Conservation (phyloP, 306 rosid species). For the Sphenostylis stenocarpa region DNA sequence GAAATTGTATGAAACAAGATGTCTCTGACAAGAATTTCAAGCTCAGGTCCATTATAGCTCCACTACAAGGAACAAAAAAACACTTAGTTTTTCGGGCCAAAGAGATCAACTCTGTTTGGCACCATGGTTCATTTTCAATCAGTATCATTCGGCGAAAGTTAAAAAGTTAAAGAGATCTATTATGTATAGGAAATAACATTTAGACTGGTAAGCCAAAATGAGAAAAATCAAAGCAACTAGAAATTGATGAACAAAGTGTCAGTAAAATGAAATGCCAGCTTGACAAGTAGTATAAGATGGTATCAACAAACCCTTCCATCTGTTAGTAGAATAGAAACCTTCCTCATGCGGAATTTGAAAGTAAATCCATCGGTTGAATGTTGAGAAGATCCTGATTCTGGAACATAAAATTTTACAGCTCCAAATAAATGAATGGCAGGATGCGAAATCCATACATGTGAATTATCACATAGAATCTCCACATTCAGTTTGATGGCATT, state of each 20-base stretch:
- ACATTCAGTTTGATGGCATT: slow-evolving; percentile 36
- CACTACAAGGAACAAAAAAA: slow-evolving; percentile 50
- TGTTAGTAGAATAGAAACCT: slow-evolving; percentile 72
- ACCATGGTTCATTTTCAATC: neutral
- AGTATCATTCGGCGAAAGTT: neutral
- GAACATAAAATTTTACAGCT: slow-evolving; percentile 46
- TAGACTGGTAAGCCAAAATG: neutral
- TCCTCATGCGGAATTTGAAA: slow-evolving; percentile 56
- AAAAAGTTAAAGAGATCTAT: neutral
- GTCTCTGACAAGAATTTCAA: slow-evolving; percentile 71
- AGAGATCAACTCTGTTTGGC: neutral
- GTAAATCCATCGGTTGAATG: slow-evolving; percentile 41
- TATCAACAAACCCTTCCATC: slow-evolving; percentile 79
- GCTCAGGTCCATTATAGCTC: slow-evolving; percentile 82
- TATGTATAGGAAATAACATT: neutral
- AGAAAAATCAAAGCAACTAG: neutral
- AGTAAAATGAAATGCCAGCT: neutral
- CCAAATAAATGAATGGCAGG: slow-evolving; percentile 62
- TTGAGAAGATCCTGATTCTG: slow-evolving; percentile 55
- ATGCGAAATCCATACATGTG: slow-evolving; percentile 75
- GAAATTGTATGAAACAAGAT: slow-evolving; percentile 50
- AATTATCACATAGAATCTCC: slow-evolving; percentile 62
- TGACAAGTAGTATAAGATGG: neutral
- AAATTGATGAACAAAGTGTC: neutral
- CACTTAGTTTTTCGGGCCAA: neutral